Base-by-base conservation (phyloP, 768 basidiomycete species). In the Zangia roseola region DNA sequence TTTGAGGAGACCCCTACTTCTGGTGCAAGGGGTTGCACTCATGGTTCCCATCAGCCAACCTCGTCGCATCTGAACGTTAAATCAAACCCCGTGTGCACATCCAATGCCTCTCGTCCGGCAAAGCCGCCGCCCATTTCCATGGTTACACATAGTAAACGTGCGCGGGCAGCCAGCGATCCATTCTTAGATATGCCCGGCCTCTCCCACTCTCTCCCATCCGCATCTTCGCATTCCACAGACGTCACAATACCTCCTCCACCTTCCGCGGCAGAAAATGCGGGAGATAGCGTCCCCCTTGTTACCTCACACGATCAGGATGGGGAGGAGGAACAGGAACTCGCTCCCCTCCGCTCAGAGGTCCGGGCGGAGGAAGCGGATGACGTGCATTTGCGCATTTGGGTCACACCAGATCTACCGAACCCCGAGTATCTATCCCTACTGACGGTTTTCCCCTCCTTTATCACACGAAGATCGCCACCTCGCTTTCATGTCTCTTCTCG, bases 121-220 rank as follows among this genome's bases (percentile, higher is more conserved):
- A 75, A 74, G 53, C 49, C 68, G 10, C 66, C 71, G 25, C 67
- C 71, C 28, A 74, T 73, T 38, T 54, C 74, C 48, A 64, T 77
- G 59, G 73, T 69, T 45, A 67, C 76, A 38, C 72, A 76, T 45
- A 73, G 76, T 37, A 86, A 83, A 62, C 85, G 87, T 57, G 74
- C 81, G 10, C 78, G 86, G 58, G 86, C 86, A 45, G 81, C 88
- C 6, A 87, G 84, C 56, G 88, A 89, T 64, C 88, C 89, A 48
- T 91, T 91, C 67, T 68, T 87, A 53, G 88, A 91, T 58, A 83
- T 86, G 38, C 84, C 85, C 8, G 62, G 75, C 16, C 69, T 77
- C 43, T 82, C 86, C 41, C 76, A 73, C 55, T 79, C 82, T 17
- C 66, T 73, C 23, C 78, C 78, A 43, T 77, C 81, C 37, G 71